These are phyloP conservation scores for Cylindrodendrum hubeiense DNA, from an alignment of 2,329 filamentous ascomycete genomes.

Conservation along the genomic window DNA sequence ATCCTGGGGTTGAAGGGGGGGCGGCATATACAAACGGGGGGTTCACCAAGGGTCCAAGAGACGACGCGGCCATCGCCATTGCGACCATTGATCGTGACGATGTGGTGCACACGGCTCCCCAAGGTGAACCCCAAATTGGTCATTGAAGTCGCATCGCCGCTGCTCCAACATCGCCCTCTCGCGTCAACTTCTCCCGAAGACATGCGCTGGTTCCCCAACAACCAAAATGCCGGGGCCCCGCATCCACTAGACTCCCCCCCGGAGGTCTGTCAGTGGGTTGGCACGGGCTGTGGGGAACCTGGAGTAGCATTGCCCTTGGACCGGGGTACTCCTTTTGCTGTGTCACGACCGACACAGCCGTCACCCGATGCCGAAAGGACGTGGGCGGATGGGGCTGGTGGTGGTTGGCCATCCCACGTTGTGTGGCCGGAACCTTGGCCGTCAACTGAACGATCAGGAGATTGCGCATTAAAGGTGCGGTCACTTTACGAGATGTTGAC, in stretches of 20 bases:
- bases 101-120: background rate
- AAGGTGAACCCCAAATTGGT: background rate
- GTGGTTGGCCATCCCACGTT: background rate
- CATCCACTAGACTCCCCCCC: background rate
- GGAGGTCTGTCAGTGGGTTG: background rate
- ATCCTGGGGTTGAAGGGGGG: slow-evolving; percentile 7
- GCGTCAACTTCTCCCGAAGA: background rate
- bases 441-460: slow-evolving; percentile 16
- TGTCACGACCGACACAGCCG: background rate
- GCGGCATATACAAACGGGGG: background rate
- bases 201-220: slow-evolving; percentile 3
- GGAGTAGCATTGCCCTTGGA: background rate
- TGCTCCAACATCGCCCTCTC: background rate
- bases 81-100: background rate
- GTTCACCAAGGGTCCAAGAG: background rate
- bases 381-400: background rate
- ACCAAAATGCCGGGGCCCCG: slow-evolving; percentile 14
- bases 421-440: background rate
- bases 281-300: slow-evolving; percentile 21
- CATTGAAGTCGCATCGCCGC: background rate
- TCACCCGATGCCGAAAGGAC: slow-evolving; percentile 1
- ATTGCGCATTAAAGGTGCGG: background rate
- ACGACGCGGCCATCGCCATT: background rate
- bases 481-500: background rate
- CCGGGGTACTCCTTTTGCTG: background rate